Base-by-base conservation (phyloP, 345 rosid species). In the Eucalyptus curtisii region DNA sequence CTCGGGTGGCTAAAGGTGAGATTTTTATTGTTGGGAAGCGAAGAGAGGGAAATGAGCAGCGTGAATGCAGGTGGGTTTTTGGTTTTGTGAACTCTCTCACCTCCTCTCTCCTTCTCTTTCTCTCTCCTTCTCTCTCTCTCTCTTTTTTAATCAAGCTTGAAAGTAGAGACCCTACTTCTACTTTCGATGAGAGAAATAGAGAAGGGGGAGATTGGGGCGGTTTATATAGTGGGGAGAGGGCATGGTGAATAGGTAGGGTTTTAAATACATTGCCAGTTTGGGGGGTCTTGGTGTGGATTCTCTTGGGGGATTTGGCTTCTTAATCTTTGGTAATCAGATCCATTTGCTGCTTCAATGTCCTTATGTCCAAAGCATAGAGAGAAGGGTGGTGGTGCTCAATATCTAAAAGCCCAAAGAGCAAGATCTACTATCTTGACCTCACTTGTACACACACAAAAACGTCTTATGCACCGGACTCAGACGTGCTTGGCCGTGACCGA, bases 1-100 rank as follows among this genome's bases (percentile, higher is more conserved):
- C 97, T 92, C 13, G 95, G 89, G 87, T 95, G 86, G 59, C 48
- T 16, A 47, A 89, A 49, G 49, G 57, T 15, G 84, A 86, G 85
- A 89, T 47, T 87, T 49, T 66, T 49, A 64, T 66, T 45, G 30
- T 40, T 76, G 82, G 82, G 82, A 76, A 76, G 82, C 68, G 42
- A 59, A 8, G 42, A 42, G 76, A 31, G 49, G 76, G 81, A 42
- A 42, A 59, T 25, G 76, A 12, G 86, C 37, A 33, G 48, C 59
- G 48, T 30, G 27, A 45, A 13, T 22, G 37, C 25, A 50, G 49
- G 82, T 76, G 82, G 82, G 82, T 37, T 37, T 71, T 76, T 76
- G 7, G 82, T 76, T 37, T 76, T 20, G 8, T 5, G 45, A 37
- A 37, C 40, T 52, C 81, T 5, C 81, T 19, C 25, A 0, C 25